Evolutionary conservation across 2,329 filamentous ascomycete genomes (phyloP), one percentile per base, ranked within the genome.

Genomic region (Orbilia ellipsospora): DNA sequence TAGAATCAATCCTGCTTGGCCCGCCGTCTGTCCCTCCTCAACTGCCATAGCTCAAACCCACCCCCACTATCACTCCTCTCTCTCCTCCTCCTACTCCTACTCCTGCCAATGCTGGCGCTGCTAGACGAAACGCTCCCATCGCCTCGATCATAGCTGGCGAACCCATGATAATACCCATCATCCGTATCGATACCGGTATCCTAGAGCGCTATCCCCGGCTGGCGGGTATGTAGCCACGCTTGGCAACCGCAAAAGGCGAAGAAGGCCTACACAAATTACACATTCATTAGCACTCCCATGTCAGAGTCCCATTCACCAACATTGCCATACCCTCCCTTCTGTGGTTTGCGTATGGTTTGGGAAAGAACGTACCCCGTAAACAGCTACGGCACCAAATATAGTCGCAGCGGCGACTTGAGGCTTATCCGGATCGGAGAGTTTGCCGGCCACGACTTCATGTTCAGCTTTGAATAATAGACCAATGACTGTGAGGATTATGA

Each of bases 241-340:
- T 98, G 94, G 79, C 94, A 88, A 70, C 90, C 92, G 83, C 94
- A 98, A 84, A 96, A 97, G 60, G 96, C 86, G 68, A 97, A 88
- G 86, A 98, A 98, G 16, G 87, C 89, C 94, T 96, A 18, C 16
- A n/a, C 44, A 48, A 15, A 12, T 2, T 44, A 44, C 40, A n/a
- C 6, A 44, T 12, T 44, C 44, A 48, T 48, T 18, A 78, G 18
- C 40, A 18, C 20, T 1, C 28, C 23, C 20, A 40, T 13, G 45
- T 56, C 55, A 31, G 40, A 40, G 36, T 28, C 6, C 4, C 20
- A 31, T 45, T 6, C 31, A 36, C 31, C 31, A 10, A 36, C 31
- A 36, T 2, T 36, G 2, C 23, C 23, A 23, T 23, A 2, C 10
- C 3, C 15, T 48, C 13, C 44, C 16, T 15, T 48, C 16, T 1